Evolutionary conservation across 106 monocot species (phyloP).

Genomic region (Dactylorhiza incarnata): DNA sequence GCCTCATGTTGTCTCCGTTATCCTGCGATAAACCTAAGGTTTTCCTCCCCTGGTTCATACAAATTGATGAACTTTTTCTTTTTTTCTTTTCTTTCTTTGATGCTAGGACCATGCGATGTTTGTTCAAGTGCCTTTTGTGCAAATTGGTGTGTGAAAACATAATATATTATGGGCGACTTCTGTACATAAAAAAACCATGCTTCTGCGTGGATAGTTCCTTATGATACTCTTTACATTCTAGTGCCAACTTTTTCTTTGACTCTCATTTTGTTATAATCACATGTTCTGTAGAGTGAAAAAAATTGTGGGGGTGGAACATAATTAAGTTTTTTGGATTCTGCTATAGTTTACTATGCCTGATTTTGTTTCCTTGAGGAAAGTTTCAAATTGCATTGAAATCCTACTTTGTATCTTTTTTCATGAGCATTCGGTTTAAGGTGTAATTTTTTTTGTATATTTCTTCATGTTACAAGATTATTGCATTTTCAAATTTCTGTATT

Average conservation of each 20-base stretch:
- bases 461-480: neutral
- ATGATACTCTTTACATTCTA: neutral
- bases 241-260: neutral
- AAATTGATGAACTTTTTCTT: neutral
- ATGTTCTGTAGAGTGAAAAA: neutral
- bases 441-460: neutral
- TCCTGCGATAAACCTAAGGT: slow-evolving; percentile 13
- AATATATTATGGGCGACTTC: neutral
- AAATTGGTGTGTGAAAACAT: slow-evolving; percentile 2
- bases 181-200: slow-evolving; percentile 9
- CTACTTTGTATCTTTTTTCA: neutral
- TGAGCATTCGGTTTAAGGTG: neutral
- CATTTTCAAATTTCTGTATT: neutral
- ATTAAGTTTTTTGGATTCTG: neutral
- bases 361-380: neutral
- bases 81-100: neutral
- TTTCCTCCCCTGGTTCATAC: neutral
- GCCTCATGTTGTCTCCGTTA: slow-evolving; percentile 57
- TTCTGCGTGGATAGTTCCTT: neutral
- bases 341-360: neutral
- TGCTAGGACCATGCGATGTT: neutral
- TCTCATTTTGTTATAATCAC: neutral
- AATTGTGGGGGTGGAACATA: neutral
- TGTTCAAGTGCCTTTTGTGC: neutral
- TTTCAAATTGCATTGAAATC: neutral